Conservation (phyloP, 1,139 yeast genomes). For the Yamadazyma buinensis region DNA sequence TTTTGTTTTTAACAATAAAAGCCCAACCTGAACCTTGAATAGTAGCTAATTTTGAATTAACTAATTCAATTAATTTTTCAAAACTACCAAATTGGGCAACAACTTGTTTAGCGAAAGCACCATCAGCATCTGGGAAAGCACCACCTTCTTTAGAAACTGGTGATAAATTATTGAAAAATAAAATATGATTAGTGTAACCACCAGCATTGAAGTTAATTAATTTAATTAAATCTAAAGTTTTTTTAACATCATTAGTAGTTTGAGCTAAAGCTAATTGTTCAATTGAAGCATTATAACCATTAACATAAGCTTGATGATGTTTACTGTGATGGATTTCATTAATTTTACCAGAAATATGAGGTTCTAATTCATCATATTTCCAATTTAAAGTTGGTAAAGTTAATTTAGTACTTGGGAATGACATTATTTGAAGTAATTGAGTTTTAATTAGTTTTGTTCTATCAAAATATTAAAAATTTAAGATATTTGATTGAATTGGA, state of each 20-base stretch:
- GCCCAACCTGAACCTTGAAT: constrained; percentile 99
- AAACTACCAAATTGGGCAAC: constrained; percentile 68
- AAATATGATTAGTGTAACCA: constrained; percentile 82
- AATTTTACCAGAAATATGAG: constrained; percentile 83
- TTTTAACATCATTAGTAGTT: constrained; percentile 59
- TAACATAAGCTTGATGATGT: constrained; percentile 94
- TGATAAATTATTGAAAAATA: constrained; percentile 90
- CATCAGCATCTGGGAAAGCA: constrained; percentile 69
- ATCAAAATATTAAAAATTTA: too few species aligned
- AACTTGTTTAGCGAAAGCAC: constrained; percentile 62
- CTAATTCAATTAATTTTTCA: constrained; percentile 63
- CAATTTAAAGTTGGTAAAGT: constrained; percentile 83
- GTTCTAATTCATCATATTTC: constrained; percentile 88
- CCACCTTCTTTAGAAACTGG: constrained; percentile 76
- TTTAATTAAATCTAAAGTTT: constrained; percentile 70
- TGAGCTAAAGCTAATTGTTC: constrained; percentile 77
- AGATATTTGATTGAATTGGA: too few species aligned
- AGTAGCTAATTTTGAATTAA: constrained; percentile 83
- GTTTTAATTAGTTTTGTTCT: too few species aligned
- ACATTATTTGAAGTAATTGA: too few species aligned
- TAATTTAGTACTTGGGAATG: constrained; percentile 36
- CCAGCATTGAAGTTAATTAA: constrained; percentile 93
- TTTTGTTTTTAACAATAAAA: constrained; percentile 84
- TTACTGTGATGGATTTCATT: constrained; percentile 88
- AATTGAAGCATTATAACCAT: constrained; percentile 77